phyloP scores from a whole-genome alignment of 2,329 filamentous ascomycete species.

The Cadophora gregata region DNA sequence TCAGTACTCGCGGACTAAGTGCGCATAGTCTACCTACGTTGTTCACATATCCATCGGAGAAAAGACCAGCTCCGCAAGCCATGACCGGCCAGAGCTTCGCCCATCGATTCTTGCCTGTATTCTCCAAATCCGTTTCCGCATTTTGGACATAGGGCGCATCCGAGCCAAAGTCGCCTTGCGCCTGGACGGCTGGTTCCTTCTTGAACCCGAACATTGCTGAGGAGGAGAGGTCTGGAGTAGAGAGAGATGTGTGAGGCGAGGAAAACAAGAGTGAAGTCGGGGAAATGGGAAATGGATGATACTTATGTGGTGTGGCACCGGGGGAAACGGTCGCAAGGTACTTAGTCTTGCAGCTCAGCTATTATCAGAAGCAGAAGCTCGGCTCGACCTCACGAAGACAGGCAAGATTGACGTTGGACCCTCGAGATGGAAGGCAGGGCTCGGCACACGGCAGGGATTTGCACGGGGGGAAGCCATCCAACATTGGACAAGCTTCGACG shows the following conservation, averaged over 20 bases:
- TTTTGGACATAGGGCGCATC: slow-evolving; percentile 24
- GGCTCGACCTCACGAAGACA: slow-evolving; percentile 3
- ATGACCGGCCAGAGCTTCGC: slow-evolving; percentile 64
- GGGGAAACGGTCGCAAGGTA: neutral
- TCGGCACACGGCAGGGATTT: slow-evolving; percentile 1
- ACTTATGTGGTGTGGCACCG: slow-evolving; percentile 11
- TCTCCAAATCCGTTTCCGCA: slow-evolving; percentile 26
- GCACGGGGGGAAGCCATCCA: neutral
- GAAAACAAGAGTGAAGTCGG: neutral
- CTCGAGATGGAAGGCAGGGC: neutral
- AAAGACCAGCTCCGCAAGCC: slow-evolving; percentile 87
- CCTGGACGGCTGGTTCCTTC: slow-evolving; percentile 6
- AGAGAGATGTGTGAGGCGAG: neutral
- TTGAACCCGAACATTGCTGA: slow-evolving; percentile 8
- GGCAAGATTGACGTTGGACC: slow-evolving; percentile 1
- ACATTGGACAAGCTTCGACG: neutral
- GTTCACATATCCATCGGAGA: slow-evolving; percentile 92
- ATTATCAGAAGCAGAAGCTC: slow-evolving; percentile 7
- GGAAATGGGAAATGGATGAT: neutral
- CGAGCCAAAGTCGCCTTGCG: slow-evolving; percentile 23
- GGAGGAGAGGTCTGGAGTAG: neutral
- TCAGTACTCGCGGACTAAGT: slow-evolving; percentile 9
- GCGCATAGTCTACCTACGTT: slow-evolving; percentile 61
- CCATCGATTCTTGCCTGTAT: slow-evolving; percentile 37
- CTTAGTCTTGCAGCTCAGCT: neutral